Evolutionary conservation across 352 stramenopile genomes (phyloP).

Genomic region (Globisporangium cystogenes): DNA sequence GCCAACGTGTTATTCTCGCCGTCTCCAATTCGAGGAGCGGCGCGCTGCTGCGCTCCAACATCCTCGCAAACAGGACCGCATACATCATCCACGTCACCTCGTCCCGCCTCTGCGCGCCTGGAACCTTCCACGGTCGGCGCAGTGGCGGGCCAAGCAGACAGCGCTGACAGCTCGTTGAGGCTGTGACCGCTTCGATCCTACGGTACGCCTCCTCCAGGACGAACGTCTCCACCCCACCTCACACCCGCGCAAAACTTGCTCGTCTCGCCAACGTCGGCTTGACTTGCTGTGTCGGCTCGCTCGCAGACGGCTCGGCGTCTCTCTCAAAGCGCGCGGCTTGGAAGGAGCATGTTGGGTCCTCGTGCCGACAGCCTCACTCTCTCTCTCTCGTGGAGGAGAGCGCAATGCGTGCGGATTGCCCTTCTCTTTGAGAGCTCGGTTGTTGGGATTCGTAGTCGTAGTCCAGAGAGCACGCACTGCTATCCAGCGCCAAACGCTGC

Average conservation of each 20-base stretch:
- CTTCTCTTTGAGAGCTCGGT: too few relatives aligned
- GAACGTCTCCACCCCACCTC: background rate
- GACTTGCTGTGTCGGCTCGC: background rate
- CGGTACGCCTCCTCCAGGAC: background rate
- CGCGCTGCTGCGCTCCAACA: too few relatives aligned
- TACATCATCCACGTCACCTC: background rate
- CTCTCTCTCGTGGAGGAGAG: background rate
- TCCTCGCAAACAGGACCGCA: background rate
- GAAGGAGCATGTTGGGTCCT: too few relatives aligned
- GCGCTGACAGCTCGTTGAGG: slow-evolving; percentile 1
- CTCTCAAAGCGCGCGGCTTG: too few relatives aligned
- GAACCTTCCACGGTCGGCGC: background rate
- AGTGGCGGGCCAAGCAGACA: slow-evolving; percentile 2
- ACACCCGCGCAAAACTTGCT: too few relatives aligned
- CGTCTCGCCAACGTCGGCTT: too few relatives aligned
- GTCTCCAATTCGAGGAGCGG: too few relatives aligned
- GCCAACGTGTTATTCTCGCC: too few relatives aligned
- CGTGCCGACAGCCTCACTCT: background rate
- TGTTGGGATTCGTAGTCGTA: too few relatives aligned
- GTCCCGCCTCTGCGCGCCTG: background rate
- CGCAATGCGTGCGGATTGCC: too few relatives aligned
- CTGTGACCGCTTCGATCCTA: background rate
- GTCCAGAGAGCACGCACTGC: too few relatives aligned
- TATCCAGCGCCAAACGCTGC: too few relatives aligned
- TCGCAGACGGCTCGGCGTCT: background rate